Percentiles rank a stretch among this genome's conserved stretches.
Conservation (phyloP, 306 rosid genomes). For the Cicer pinnatifidum region DNA sequence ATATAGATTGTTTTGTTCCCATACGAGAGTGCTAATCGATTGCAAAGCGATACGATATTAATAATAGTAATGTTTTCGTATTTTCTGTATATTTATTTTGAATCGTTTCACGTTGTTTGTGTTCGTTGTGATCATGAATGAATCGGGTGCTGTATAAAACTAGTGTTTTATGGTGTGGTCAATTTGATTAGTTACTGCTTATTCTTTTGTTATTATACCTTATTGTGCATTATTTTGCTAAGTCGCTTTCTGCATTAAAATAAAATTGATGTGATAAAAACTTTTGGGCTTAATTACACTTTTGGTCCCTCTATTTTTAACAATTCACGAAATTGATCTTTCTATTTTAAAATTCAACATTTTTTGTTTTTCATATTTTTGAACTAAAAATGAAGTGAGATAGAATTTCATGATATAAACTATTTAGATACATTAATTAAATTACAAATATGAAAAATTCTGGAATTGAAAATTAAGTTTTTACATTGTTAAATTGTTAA, state of each 20-base stretch:
- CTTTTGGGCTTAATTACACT: too few species aligned
- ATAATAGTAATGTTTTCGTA: background rate
- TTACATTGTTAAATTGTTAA: too few species aligned
- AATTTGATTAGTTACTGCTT: background rate
- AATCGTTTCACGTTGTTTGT: background rate
- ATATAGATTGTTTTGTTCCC: background rate
- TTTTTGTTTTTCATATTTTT: too few species aligned
- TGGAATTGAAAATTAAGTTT: too few species aligned
- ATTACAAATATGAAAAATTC: too few species aligned
- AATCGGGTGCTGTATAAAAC: background rate
- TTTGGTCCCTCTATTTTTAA: too few species aligned
- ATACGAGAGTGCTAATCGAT: background rate
- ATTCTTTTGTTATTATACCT: background rate
- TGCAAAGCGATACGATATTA: background rate
- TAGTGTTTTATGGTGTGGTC: background rate
- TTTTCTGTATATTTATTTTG: background rate
- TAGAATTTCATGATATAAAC: too few species aligned
- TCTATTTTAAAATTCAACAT: too few species aligned
- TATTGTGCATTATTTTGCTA: constrained; percentile 2
- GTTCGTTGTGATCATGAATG: background rate
- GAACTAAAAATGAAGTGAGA: too few species aligned
- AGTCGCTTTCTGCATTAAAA: background rate
- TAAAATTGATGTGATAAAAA: background rate
- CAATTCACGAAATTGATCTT: too few species aligned
- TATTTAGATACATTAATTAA: too few species aligned